Evolutionary conservation across 768 basidiomycete genomes (phyloP).

Genomic region (Collybia sordida): DNA sequence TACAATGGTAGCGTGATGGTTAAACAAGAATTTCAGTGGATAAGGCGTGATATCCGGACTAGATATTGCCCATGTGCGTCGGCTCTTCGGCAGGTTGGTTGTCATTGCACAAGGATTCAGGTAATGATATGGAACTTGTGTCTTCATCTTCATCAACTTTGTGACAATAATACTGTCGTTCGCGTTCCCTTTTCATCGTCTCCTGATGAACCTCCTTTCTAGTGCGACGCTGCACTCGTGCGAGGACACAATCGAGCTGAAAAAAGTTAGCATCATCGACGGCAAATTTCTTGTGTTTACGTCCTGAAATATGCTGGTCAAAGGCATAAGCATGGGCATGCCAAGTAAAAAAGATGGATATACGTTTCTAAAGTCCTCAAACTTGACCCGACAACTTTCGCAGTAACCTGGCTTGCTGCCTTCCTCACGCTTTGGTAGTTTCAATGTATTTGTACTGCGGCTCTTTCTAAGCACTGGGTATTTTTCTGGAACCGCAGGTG

Average conservation of each 20-base stretch:
- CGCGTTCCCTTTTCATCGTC: constrained; percentile 19
- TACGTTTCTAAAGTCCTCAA: constrained; percentile 83
- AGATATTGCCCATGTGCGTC: too few relatives aligned
- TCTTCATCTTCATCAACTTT: background rate
- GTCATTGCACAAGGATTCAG: too few relatives aligned
- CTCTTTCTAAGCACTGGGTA: constrained; percentile 64
- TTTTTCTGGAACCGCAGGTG: constrained; percentile 54
- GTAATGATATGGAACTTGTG: background rate
- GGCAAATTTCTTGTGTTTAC: constrained; percentile 84
- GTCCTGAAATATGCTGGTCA: constrained; percentile 66
- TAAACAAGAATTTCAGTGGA: too few relatives aligned
- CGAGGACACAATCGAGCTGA: constrained; percentile 74
- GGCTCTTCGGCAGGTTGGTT: too few relatives aligned
- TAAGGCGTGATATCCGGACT: too few relatives aligned
- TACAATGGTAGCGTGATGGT: too few relatives aligned
- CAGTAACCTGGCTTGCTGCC: constrained; percentile 94
- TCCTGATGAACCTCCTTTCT: constrained; percentile 28
- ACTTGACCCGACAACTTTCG: constrained; percentile 91
- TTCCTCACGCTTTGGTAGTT: constrained; percentile 78
- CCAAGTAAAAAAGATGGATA: constrained; percentile 23
- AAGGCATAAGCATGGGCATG: constrained; percentile 2
- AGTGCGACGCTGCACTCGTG: constrained; percentile 52
- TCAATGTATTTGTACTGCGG: constrained; percentile 77
- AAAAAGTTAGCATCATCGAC: constrained; percentile 72
- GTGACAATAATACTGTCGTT: constrained; percentile 9